A percentile compares a stretch with the other conserved stretches of the same genome.
These are phyloP conservation scores for Colletotrichum nymphaeae DNA, from an alignment of 2,329 filamentous ascomycete genomes.

Conservation along the genomic window DNA sequence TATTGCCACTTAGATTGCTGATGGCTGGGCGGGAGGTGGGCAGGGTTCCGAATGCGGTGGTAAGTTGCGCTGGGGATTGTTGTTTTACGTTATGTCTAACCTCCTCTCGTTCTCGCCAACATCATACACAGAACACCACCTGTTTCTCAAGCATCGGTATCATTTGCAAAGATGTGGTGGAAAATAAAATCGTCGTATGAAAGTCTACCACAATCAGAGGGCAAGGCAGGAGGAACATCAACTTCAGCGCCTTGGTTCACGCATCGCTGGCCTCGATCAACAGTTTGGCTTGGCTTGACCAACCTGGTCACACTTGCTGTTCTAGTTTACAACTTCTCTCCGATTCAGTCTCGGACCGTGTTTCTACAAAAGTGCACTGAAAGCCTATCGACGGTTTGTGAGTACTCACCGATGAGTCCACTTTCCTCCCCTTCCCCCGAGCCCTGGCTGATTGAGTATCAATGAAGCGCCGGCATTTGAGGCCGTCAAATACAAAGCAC, in stretches of 20 bases:
- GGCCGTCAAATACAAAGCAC: not conserved
- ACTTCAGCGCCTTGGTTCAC: not conserved
- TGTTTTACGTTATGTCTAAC: not conserved
- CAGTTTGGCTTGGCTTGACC: not conserved
- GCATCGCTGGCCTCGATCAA: not conserved
- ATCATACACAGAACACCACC: accelerated
- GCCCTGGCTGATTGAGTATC: no score
- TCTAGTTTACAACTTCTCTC: not conserved
- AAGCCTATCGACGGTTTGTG: constrained; percentile 14
- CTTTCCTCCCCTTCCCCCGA: no score
- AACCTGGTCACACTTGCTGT: not conserved
- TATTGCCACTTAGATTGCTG: not conserved
- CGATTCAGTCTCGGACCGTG: accelerated
- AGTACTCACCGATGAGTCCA: not conserved
- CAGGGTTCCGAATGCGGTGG: no score
- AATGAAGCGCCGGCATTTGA: constrained; percentile 20
- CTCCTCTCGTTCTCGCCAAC: no score
- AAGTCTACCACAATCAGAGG: constrained; percentile 9
- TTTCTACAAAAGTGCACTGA: not conserved
- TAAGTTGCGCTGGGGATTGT: no score
- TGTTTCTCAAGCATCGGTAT: not conserved
- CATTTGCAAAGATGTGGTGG: constrained; percentile 4
- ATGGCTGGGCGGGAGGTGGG: not conserved
- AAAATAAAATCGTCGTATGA: not conserved
- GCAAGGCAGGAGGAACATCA: not conserved